Percentiles rank a stretch among this genome's conserved stretches.
phyloP scores from a whole-genome alignment of 495 filamentous ascomycete genomes.

The Polyplosphaeria fusca region DNA sequence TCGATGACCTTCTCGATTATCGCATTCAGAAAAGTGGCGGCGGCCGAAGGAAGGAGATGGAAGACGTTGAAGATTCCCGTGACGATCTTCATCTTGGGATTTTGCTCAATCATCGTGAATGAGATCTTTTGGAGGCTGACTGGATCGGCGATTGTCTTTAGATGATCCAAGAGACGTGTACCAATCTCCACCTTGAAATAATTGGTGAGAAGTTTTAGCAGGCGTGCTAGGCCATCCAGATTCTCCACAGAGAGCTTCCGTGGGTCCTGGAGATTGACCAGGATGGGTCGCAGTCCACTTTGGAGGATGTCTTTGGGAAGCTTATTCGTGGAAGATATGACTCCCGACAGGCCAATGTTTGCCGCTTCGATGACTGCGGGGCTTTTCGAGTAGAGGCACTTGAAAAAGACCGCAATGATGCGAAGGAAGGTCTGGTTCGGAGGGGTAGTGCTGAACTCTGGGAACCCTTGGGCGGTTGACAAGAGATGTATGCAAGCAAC shows the following conservation, averaged over 20 bases:
- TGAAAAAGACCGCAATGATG: slow-evolving; percentile 96
- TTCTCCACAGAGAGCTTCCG: slow-evolving; percentile 85
- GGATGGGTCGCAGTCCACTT: slow-evolving; percentile 86
- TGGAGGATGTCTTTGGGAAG: slow-evolving; percentile 94
- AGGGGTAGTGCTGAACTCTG: slow-evolving; percentile 71
- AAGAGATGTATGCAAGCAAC: slow-evolving; percentile 92
- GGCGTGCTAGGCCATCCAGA: slow-evolving; percentile 82
- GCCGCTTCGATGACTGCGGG: slow-evolving; percentile 91
- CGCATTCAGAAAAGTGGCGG: slow-evolving; percentile 82
- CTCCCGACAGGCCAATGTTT: slow-evolving; percentile 78
- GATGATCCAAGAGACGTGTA: slow-evolving; percentile 81
- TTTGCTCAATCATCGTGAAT: slow-evolving; percentile 90
- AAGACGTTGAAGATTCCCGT: slow-evolving; percentile 94
- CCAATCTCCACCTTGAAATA: slow-evolving; percentile 99
- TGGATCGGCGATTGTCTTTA: slow-evolving; percentile 84
- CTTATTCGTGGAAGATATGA: slow-evolving; percentile 83
- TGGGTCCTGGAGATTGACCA: slow-evolving; percentile 93
- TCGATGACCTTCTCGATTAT: slow-evolving; percentile 85
- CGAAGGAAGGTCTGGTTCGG: slow-evolving; percentile 72
- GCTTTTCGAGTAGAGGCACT: slow-evolving; percentile 87
- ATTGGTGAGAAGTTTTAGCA: slow-evolving; percentile 87
- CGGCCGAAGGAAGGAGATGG: slow-evolving; percentile 84
- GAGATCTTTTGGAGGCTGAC: slow-evolving; percentile 80
- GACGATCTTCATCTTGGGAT: slow-evolving; percentile 85
- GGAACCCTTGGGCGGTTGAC: slow-evolving; percentile 86